Base-by-base conservation (phyloP, 2,329 filamentous ascomycete genomes). In the Aspergillus pseudoterreus region DNA sequence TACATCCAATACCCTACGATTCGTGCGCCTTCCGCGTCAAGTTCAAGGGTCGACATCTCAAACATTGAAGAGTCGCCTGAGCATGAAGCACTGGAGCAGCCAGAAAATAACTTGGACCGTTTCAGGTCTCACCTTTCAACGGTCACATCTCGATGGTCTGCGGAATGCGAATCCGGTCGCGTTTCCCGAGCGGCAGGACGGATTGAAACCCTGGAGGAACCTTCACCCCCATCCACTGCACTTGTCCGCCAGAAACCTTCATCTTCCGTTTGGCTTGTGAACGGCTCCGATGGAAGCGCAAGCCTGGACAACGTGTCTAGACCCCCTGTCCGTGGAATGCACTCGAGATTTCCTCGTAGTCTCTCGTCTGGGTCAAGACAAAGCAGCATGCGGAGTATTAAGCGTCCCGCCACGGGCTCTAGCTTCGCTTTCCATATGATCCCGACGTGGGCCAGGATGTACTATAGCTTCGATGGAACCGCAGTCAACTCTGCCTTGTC, bases 391-490 rank as follows among this genome's bases (percentile, higher is more conserved):
- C 63, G 64, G 36, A 71, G 69, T 50, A 60, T 63, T 32, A 62
- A 60, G 44, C 66, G 70, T 22, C 65, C 67, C 4, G 73, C 72
- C 32, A 79, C 78, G 11, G 71, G 71, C 43, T 69, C 75, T 17
- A 79, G 74, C 52, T 69, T 72, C 21, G 57, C 75, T 24, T 60
- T 75, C 45, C 69, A 69, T n/a, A 67, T 65, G 35, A 67, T 77
- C 41, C 77, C 78, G 1, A 67, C 73, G 6, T 81, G 78, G 68
- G 72, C 70, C 38, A 83, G 78, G 58, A 72, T 89, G 14, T 91
- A 90, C 69, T 91, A 91, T 66, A 82, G 83, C 33, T 84, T 82
- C 48, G 84, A 85, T 46, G 46, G 84, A 82, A 67, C 78, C 76
- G 54, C 78, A 72, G 43, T 82, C 72, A 62, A 65, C 47, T 62